These are phyloP conservation scores for Phalaenopsis equestris DNA, from an alignment of 106 monocot species.

Conservation along the genomic window DNA sequence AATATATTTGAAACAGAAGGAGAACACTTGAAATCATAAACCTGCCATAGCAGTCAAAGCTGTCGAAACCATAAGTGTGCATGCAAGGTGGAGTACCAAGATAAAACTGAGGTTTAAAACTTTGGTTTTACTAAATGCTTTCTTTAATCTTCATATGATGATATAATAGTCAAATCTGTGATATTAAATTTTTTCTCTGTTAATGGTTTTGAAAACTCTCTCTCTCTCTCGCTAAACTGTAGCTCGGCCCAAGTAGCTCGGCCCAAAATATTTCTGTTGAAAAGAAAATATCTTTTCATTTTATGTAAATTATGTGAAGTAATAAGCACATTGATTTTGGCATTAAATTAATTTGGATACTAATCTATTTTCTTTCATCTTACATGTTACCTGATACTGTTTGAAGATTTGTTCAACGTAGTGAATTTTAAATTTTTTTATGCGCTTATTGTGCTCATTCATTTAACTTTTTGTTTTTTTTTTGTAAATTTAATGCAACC, in stretches of 20 bases:
- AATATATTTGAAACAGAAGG: neutral
- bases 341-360: neutral
- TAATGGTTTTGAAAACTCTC: no score
- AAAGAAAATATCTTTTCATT: neutral
- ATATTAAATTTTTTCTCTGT: neutral
- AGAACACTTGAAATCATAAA: neutral
- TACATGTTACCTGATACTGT: neutral
- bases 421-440: neutral
- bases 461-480: slow-evolving; percentile 10
- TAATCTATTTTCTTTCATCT: neutral
- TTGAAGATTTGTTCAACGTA: neutral
- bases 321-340: neutral
- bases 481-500: slow-evolving; percentile 19
- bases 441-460: slow-evolving; percentile 5
- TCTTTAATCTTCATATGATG: neutral
- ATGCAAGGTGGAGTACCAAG: neutral
- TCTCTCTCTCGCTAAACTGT: neutral
- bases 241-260: neutral
- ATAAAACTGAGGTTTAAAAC: neutral
- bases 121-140: neutral
- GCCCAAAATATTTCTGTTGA: neutral
- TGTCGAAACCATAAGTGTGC: neutral
- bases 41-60: neutral
- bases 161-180: neutral
- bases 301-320: neutral